phyloP scores from a whole-genome alignment of 192 early-diverging fungal genomes.

The Spizellomyces sp. region DNA sequence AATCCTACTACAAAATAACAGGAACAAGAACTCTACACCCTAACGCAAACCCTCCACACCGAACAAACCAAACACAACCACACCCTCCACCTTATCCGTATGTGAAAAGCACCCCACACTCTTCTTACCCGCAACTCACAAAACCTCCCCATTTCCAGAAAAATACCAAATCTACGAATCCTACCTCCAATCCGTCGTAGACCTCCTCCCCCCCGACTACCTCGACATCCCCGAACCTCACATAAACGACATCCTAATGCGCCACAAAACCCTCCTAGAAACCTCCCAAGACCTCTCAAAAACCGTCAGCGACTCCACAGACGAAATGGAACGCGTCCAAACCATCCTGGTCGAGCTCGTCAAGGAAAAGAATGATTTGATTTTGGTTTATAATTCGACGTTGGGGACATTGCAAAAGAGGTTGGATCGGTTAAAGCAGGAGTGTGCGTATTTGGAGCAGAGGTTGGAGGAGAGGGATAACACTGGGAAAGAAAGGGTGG shows the following conservation, averaged over 20 bases:
- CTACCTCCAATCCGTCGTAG: constrained; percentile 61
- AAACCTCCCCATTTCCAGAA: constrained; percentile 27
- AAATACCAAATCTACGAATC: constrained; percentile 58
- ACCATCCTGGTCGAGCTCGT: constrained; percentile 44
- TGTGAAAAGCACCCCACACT: constrained; percentile 12
- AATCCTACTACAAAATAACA: constrained; percentile 22
- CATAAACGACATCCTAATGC: constrained; percentile 64
- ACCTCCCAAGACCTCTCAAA: constrained; percentile 57
- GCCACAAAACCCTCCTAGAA: constrained; percentile 63
- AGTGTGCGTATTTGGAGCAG: constrained; percentile 54
- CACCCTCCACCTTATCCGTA: constrained; percentile 54
- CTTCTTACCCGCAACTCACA: not conserved
- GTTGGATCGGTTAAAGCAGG: constrained; percentile 55
- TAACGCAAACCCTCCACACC: constrained; percentile 43
- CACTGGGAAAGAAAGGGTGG: constrained; percentile 56
- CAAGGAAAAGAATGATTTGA: constrained; percentile 64
- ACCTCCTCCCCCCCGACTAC: constrained; percentile 60
- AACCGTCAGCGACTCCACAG: constrained; percentile 45
- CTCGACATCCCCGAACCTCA: constrained; percentile 66
- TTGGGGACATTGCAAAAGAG: constrained; percentile 59
- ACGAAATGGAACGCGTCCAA: constrained; percentile 53
- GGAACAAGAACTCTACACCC: constrained; percentile 51
- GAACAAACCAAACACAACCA: constrained; percentile 47
- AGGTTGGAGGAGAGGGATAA: constrained; percentile 55
- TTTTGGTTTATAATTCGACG: constrained; percentile 61